Evolutionary conservation across 1,139 yeast species (phyloP).

Genomic region (Candida pseudoviswanathii): DNA sequence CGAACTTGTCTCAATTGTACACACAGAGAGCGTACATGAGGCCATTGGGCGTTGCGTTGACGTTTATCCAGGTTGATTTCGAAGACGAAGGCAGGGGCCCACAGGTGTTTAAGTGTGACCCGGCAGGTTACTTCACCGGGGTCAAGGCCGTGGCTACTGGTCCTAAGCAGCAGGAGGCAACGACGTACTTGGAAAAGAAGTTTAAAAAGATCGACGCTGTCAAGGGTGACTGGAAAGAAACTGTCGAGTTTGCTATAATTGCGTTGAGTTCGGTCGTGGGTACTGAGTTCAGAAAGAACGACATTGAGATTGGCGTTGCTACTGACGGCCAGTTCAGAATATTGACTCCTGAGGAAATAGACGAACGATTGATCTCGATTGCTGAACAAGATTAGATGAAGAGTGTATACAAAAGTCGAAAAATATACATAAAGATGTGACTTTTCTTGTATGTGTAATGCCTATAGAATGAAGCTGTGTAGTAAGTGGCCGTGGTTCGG

Average conservation of each 20-base stretch:
- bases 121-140: slow-evolving; percentile 94
- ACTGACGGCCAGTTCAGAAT: slow-evolving; percentile 67
- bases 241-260: slow-evolving; percentile 86
- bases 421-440: neutral
- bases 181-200: slow-evolving; percentile 87
- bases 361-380: slow-evolving; percentile 87
- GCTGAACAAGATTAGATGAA: slow-evolving; percentile 84
- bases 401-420: neutral
- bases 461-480: neutral
- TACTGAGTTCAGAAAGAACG: slow-evolving; percentile 91
- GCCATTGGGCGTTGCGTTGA: slow-evolving; percentile 91
- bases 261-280: slow-evolving; percentile 85
- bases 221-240: slow-evolving; percentile 85
- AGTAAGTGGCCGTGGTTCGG: neutral
- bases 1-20: slow-evolving; percentile 89
- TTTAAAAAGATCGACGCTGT: slow-evolving; percentile 74
- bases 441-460: neutral
- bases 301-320: slow-evolving; percentile 91
- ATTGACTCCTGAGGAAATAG: slow-evolving; percentile 83
- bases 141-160: slow-evolving; percentile 95
- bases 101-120: slow-evolving; percentile 89
- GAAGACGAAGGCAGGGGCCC: slow-evolving; percentile 89
- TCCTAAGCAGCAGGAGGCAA: slow-evolving; percentile 95
- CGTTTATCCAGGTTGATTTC: slow-evolving; percentile 71
- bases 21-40: slow-evolving; percentile 99